Conservation (phyloP, 805 yeast genomes). For the Kockiozyma suomiensis region DNA sequence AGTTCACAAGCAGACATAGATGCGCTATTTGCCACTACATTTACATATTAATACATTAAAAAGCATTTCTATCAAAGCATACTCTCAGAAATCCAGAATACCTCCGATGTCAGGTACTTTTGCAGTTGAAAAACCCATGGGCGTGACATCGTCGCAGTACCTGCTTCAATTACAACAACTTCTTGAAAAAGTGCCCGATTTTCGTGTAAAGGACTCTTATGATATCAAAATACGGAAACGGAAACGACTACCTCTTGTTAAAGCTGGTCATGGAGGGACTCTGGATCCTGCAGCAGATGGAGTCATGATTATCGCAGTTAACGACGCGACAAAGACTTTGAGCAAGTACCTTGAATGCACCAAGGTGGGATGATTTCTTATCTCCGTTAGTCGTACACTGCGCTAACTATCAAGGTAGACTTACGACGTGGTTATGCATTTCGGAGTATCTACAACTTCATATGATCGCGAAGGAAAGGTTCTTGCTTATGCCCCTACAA, state of each 20-base stretch:
- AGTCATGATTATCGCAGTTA: slow-evolving; percentile 85
- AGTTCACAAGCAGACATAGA: no score
- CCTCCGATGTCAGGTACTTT: slow-evolving; percentile 83
- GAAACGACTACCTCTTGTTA: slow-evolving; percentile 51
- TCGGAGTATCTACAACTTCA: slow-evolving; percentile 90
- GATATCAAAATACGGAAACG: slow-evolving; percentile 50
- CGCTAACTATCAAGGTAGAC: slow-evolving; percentile 11
- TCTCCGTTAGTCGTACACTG: not conserved
- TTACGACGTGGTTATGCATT: slow-evolving; percentile 79
- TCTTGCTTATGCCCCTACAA: slow-evolving; percentile 57
- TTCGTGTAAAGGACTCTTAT: slow-evolving; percentile 57
- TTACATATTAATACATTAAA: no score
- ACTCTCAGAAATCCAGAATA: not conserved
- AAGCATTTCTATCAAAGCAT: no score
- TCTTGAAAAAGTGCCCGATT: slow-evolving; percentile 62
- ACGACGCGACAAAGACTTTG: slow-evolving; percentile 82
- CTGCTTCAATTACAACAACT: slow-evolving; percentile 65
- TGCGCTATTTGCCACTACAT: no score
- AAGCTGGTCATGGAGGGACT: slow-evolving; percentile 98
- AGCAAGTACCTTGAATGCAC: slow-evolving; percentile 70
- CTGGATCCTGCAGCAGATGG: slow-evolving; percentile 97
- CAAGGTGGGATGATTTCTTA: slow-evolving; percentile 50
- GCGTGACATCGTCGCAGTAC: slow-evolving; percentile 76
- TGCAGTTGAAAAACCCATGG: slow-evolving; percentile 88
- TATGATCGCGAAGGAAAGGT: slow-evolving; percentile 92